A percentile compares a stretch with the other conserved stretches of the same genome.
phyloP scores from a whole-genome alignment of 352 stramenopile genomes.

The Salisapilia sapeloensis region DNA sequence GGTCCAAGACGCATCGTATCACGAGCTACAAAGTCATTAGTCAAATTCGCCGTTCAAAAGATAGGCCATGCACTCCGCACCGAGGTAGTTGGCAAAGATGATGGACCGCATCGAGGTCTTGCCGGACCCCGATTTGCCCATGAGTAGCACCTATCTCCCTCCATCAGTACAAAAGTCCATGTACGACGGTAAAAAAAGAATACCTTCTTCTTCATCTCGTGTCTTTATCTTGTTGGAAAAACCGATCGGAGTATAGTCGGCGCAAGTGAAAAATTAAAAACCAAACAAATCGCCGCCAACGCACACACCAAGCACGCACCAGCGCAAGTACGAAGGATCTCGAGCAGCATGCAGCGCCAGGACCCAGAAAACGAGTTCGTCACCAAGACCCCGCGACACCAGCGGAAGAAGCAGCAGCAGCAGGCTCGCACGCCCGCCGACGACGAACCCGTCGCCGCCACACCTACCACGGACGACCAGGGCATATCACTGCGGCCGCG shows the following conservation, averaged over 20 bases:
- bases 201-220: no score
- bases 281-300: no score
- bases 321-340: no score
- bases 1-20: conserved; percentile 95
- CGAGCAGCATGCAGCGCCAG: no score
- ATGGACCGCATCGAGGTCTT: conserved; percentile 99
- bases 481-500: conserved; percentile 64
- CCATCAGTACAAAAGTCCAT: no score
- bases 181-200: no score
- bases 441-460: background rate
- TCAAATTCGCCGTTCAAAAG: background rate
- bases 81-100: conserved; percentile 99
- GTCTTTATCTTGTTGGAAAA: no score
- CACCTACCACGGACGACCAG: conserved; percentile 3
- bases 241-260: no score
- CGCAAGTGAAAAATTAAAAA: no score
- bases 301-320: no score
- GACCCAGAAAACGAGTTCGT: background rate
- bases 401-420: background rate
- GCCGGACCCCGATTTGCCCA: conserved; percentile 91
- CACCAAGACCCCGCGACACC: background rate
- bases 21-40: conserved; percentile 38
- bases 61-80: conserved; percentile 8
- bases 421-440: background rate
- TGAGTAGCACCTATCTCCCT: conserved; percentile 93